Conservation (phyloP, 1,284 basidiomycete genomes). For the Cronartium ribicola region DNA sequence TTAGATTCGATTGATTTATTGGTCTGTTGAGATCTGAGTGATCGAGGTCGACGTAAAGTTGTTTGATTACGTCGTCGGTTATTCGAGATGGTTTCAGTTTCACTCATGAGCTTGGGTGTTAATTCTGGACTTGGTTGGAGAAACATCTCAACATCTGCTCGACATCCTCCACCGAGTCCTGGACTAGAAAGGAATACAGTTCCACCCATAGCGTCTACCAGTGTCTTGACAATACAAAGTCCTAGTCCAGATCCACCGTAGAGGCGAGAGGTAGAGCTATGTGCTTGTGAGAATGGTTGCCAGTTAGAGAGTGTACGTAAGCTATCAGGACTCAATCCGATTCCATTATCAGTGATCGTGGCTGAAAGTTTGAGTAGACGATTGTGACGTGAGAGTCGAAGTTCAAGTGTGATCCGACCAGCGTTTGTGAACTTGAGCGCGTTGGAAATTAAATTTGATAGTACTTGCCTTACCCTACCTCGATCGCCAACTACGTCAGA, state of each 20-base stretch:
- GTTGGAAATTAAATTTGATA: slow-evolving; percentile 50
- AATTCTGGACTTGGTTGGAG: background rate
- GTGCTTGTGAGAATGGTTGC: slow-evolving; percentile 32
- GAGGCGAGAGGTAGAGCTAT: slow-evolving; percentile 6
- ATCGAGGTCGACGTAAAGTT: background rate
- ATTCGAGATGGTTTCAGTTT: background rate
- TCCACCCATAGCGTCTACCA: slow-evolving; percentile 50
- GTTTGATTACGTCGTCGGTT: background rate
- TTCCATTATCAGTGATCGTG: slow-evolving; percentile 14
- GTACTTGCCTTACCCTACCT: slow-evolving; percentile 48
- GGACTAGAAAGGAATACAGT: slow-evolving; percentile 49
- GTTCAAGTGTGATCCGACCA: slow-evolving; percentile 27
- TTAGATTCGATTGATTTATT: background rate
- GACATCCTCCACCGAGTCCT: slow-evolving; percentile 48
- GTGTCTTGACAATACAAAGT: slow-evolving; percentile 50
- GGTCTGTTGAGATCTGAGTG: background rate
- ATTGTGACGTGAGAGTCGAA: background rate
- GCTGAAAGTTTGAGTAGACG: slow-evolving; percentile 13
- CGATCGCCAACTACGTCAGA: slow-evolving; percentile 48
- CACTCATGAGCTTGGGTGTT: background rate
- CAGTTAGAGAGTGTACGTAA: background rate
- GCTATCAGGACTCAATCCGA: slow-evolving; percentile 12
- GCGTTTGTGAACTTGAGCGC: slow-evolving; percentile 50
- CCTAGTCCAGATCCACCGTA: slow-evolving; percentile 43
- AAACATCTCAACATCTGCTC: slow-evolving; percentile 43